Evolutionary conservation across 2,329 filamentous ascomycete species (phyloP).

Genomic region (Pyricularia sp.): DNA sequence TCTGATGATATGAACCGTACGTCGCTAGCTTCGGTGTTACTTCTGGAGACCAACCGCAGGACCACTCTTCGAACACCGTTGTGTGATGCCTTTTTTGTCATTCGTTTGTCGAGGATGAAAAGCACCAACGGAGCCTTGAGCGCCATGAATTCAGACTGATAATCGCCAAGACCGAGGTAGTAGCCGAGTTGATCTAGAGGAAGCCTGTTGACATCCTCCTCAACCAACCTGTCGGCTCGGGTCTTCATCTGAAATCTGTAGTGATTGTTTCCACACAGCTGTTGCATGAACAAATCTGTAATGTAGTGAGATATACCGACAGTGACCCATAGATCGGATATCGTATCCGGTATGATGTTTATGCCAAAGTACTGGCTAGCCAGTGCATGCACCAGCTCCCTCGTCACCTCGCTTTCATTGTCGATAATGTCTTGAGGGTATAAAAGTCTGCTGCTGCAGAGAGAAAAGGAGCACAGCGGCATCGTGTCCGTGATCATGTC

Average conservation of each 20-base stretch:
- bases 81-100: constrained; percentile 78
- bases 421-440: constrained; percentile 80
- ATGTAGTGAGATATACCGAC: constrained; percentile 89
- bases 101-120: constrained; percentile 82
- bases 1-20: constrained; percentile 56
- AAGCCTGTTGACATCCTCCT: constrained; percentile 69
- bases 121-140: constrained; percentile 84
- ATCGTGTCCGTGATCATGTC: constrained; percentile 66
- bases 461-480: constrained; percentile 68
- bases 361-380: constrained; percentile 92
- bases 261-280: constrained; percentile 86
- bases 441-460: constrained; percentile 76
- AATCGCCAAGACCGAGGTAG: constrained; percentile 64
- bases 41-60: constrained; percentile 72
- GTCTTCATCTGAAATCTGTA: constrained; percentile 83
- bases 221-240: constrained; percentile 68
- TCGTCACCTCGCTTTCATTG: constrained; percentile 66
- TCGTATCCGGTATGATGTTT: constrained; percentile 73
- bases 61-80: constrained; percentile 63
- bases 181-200: constrained; percentile 71
- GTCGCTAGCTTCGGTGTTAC: constrained; percentile 38
- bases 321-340: constrained; percentile 76
- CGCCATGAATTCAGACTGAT: constrained; percentile 80
- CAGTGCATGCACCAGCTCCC: constrained; percentile 68
- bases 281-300: constrained; percentile 83